Percentiles rank a stretch among this genome's conserved stretches.
These are phyloP conservation scores for Juncus inflexus DNA, from an alignment of 176 grass and related monocot species.

Conservation along the genomic window DNA sequence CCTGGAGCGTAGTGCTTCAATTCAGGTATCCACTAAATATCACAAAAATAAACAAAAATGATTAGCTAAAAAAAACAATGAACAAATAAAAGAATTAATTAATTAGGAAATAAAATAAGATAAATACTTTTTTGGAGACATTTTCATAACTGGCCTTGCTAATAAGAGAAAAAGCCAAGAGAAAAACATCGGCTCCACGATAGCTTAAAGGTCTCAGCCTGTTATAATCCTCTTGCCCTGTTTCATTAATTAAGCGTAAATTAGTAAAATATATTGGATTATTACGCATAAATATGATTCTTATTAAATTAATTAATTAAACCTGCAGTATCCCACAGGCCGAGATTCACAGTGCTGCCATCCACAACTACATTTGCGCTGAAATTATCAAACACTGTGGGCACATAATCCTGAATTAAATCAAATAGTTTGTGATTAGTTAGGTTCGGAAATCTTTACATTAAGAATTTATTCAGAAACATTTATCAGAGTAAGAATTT, in stretches of 20 bases:
- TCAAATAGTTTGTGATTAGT: conserved; percentile 2
- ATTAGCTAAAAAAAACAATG: neutral
- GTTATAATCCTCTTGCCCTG: conserved; percentile 35
- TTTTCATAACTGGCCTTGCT: conserved; percentile 36
- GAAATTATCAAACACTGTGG: conserved; percentile 35
- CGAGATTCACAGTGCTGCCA: conserved; percentile 33
- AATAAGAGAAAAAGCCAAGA: conserved; percentile 29
- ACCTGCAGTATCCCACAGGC: conserved; percentile 37
- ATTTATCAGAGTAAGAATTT: too few species aligned
- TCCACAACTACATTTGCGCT: conserved; percentile 34
- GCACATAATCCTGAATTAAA: conserved; percentile 31
- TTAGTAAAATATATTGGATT: neutral
- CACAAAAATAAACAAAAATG: neutral
- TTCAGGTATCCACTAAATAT: conserved; percentile 27
- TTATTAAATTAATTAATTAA: neutral
- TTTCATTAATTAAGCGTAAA: neutral
- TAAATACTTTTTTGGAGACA: conserved; percentile 27
- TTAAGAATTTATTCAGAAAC: too few species aligned
- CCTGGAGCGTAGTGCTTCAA: conserved; percentile 41
- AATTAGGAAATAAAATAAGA: neutral
- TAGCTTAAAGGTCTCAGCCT: conserved; percentile 32
- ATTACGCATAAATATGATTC: neutral
- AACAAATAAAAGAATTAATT: neutral
- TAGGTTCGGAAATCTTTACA: neutral
- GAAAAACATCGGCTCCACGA: conserved; percentile 35